These are phyloP conservation scores for Ceratobasidium sp. DNA, from an alignment of 1,284 basidiomycete species.

Conservation along the genomic window DNA sequence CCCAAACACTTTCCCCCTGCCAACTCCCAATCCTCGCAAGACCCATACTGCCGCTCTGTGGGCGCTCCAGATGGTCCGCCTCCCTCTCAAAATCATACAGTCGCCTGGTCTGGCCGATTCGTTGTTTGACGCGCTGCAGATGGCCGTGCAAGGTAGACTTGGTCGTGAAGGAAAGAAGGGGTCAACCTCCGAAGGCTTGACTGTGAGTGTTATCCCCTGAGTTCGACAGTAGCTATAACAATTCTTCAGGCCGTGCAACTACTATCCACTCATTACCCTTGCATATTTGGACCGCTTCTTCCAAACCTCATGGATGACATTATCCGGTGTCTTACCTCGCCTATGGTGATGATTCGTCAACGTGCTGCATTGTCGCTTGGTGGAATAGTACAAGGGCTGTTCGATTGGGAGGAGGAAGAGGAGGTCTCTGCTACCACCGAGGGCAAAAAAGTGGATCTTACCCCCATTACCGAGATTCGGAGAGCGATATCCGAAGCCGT, in stretches of 20 bases:
- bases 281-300: slow-evolving; percentile 25
- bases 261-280: slow-evolving; percentile 36
- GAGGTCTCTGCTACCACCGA: slow-evolving; percentile 7
- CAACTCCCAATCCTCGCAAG: slow-evolving; percentile 81
- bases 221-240: neutral
- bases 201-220: slow-evolving; percentile 3
- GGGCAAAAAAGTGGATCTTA: neutral
- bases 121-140: slow-evolving; percentile 69
- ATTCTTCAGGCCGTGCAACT: slow-evolving; percentile 37
- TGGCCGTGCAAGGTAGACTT: slow-evolving; percentile 80
- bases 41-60: slow-evolving; percentile 76
- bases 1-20: slow-evolving; percentile 66
- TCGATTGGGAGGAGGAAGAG: slow-evolving; percentile 34
- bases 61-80: slow-evolving; percentile 69
- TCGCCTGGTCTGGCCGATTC: slow-evolving; percentile 60
- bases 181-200: slow-evolving; percentile 69
- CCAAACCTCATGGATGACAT: slow-evolving; percentile 30
- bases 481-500: slow-evolving; percentile 17
- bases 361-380: slow-evolving; percentile 38
- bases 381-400: slow-evolving; percentile 39
- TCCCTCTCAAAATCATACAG: slow-evolving; percentile 63
- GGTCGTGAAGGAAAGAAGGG: slow-evolving; percentile 87
- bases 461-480: slow-evolving; percentile 8
- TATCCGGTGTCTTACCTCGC: slow-evolving; percentile 13
- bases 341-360: slow-evolving; percentile 22